Percentiles rank a stretch among this genome's conserved stretches.
Conservation (phyloP, 495 filamentous ascomycete genomes). For the Neurospora pannonica region DNA sequence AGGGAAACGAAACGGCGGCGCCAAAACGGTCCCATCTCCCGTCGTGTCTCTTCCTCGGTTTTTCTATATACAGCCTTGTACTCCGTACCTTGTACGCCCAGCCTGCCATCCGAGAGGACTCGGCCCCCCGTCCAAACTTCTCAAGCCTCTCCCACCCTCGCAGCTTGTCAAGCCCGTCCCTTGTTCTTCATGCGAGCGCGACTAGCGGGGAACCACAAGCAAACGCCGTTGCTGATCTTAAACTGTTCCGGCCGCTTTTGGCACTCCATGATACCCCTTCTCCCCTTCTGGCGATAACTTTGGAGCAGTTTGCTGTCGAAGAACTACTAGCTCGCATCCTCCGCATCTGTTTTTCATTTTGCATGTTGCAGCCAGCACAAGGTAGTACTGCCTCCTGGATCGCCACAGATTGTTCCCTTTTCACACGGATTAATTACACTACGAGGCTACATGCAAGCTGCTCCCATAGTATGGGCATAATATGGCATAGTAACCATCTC, state of each 20-base stretch:
- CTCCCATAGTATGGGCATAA: neutral
- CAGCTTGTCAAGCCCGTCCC: neutral
- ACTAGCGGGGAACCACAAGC: neutral
- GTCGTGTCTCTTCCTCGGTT: neutral
- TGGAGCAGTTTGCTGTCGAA: neutral
- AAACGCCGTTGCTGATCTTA: neutral
- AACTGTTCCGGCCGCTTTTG: neutral
- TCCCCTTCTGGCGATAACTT: neutral
- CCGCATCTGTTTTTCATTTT: neutral
- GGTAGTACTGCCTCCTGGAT: neutral
- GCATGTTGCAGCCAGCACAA: neutral
- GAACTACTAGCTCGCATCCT: neutral
- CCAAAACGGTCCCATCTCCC: neutral
- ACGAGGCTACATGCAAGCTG: neutral
- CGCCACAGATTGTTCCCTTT: neutral
- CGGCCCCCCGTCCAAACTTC: neutral
- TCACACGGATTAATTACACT: neutral
- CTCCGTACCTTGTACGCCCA: neutral
- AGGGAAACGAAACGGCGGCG: neutral
- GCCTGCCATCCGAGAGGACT: neutral
- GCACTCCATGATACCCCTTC: neutral
- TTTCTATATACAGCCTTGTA: neutral
- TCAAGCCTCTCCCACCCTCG: neutral
- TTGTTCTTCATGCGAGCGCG: neutral
- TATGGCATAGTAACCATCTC: neutral